Evolutionary conservation across 1,139 yeast species (phyloP), one percentile per base, ranked within the genome.

Genomic region (Scheffersomyces segobiensis): DNA sequence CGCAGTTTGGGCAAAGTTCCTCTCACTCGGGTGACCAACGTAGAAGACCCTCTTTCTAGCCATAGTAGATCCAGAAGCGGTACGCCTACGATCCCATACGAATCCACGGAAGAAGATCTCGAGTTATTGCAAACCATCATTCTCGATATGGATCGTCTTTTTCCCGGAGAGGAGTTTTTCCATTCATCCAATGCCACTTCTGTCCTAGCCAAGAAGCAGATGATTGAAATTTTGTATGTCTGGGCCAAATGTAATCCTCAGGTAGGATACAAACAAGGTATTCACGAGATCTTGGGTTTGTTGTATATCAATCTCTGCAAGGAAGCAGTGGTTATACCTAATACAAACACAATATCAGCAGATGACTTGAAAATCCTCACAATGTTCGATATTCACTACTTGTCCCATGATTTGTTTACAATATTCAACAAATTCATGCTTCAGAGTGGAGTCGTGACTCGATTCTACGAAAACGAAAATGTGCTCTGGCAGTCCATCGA

Each of bases 231-330:
- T 3, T 67, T 88, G 39, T 87, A 77, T 69, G 74, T 83, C 7
- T 86, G 87, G 82, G 73, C 86, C 42, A 80, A 82, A 64, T 77
- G 81, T 62, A 84, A 85, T 64, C 80, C 82, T 24, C 70, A 72
- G 50, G 76, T 80, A n/a, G 84, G 86, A 1, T 88, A 88, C 68
- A 87, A 84, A 64, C 93, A 88, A 67, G 93, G 93, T 0, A 77
- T 85, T 61, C 93, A 88, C 70, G 93, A 88, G 67, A 75, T 88
- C 17, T 75, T 87, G 61, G 93, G 91, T 1, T 68, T 87, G 58
- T 74, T 88, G 1, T 87, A 81, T 66, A 71, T 85, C 58, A 82
- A 80, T 59, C 61, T 87, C n/a, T 69, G 74, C 60, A 67, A 70
- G 10, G 88, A 84, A 68, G 68, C 80, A 2, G 65, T 75, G 1